phyloP scores from a whole-genome alignment of 805 yeast species.

The Candida arabinofermentans region DNA sequence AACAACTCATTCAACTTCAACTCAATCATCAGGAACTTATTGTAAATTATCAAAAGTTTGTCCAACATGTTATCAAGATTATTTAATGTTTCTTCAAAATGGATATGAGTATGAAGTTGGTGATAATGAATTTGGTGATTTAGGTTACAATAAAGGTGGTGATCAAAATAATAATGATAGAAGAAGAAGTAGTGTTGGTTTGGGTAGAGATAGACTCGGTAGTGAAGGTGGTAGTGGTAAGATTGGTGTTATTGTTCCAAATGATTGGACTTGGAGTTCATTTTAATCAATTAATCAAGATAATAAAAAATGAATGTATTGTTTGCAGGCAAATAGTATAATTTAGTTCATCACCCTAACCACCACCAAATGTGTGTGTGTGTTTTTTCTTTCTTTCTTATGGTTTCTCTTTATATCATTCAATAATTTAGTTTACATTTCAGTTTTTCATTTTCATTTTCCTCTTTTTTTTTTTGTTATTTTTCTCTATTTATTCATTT shows the following conservation, averaged over 20 bases:
- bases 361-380: too few species aligned
- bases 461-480: too few species aligned
- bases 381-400: too few species aligned
- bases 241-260: slow-evolving; percentile 25
- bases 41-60: slow-evolving; percentile 29
- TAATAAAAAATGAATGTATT: too few species aligned
- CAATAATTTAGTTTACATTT: too few species aligned
- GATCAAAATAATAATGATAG: not conserved
- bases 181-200: slow-evolving; percentile 1
- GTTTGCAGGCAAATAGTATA: too few species aligned
- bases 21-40: slow-evolving; percentile 6
- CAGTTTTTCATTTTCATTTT: too few species aligned
- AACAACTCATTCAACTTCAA: not conserved
- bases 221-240: slow-evolving; percentile 30
- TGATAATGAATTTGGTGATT: slow-evolving; percentile 1
- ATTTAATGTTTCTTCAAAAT: slow-evolving; percentile 24
- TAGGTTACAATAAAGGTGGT: not conserved
- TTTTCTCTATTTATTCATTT: too few species aligned
- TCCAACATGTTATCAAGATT: slow-evolving; percentile 20
- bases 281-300: slow-evolving; percentile 33
- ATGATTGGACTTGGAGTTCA: slow-evolving; percentile 54
- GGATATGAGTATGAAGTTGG: slow-evolving; percentile 24
- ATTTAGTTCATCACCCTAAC: too few species aligned
- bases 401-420: too few species aligned
- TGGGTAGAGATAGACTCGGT: slow-evolving; percentile 23